Percentiles rank a stretch among this genome's conserved stretches.
phyloP scores from a whole-genome alignment of 768 basidiomycete genomes.

The Ramaria rubella region DNA sequence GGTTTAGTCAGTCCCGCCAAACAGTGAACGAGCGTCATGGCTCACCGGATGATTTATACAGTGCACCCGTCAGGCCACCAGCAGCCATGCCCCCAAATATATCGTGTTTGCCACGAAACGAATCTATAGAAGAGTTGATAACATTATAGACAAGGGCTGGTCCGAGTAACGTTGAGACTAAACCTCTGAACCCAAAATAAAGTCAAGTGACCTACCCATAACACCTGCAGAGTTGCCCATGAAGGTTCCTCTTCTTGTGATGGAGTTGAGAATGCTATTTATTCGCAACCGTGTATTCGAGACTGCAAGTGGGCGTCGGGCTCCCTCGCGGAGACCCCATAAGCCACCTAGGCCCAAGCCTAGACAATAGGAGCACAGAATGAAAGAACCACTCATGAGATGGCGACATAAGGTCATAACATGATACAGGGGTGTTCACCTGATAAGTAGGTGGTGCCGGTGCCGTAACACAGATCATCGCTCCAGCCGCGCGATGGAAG shows the following conservation, averaged over 20 bases:
- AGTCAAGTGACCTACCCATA: conserved; percentile 62
- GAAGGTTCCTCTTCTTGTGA: conserved; percentile 94
- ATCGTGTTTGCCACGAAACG: conserved; percentile 86
- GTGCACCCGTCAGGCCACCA: conserved; percentile 80
- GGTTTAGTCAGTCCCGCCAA: conserved; percentile 20
- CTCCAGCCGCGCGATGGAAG: conserved; percentile 96
- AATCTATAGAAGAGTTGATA: conserved; percentile 91
- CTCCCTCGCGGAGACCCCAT: conserved; percentile 95
- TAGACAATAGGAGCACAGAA: conserved; percentile 51
- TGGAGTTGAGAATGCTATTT: conserved; percentile 94
- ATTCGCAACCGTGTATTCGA: conserved; percentile 84
- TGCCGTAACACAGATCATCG: conserved; percentile 99
- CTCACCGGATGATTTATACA: conserved; percentile 88
- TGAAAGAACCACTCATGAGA: conserved; percentile 29
- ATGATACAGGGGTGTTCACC: conserved; percentile 70
- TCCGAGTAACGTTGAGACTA: conserved; percentile 25
- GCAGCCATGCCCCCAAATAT: conserved; percentile 86
- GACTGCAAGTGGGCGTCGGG: conserved; percentile 78
- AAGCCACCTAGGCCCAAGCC: conserved; percentile 91
- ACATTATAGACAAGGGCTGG: conserved; percentile 93
- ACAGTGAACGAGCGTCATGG: conserved; percentile 19
- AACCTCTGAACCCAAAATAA: conserved; percentile 22
- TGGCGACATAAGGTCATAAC: conserved; percentile 37
- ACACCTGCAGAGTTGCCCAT: conserved; percentile 98
- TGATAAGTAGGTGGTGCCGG: conserved; percentile 96